These are phyloP conservation scores for Neofusicoccum umdonicola DNA, from an alignment of 2,329 filamentous ascomycete genomes.

Conservation along the genomic window DNA sequence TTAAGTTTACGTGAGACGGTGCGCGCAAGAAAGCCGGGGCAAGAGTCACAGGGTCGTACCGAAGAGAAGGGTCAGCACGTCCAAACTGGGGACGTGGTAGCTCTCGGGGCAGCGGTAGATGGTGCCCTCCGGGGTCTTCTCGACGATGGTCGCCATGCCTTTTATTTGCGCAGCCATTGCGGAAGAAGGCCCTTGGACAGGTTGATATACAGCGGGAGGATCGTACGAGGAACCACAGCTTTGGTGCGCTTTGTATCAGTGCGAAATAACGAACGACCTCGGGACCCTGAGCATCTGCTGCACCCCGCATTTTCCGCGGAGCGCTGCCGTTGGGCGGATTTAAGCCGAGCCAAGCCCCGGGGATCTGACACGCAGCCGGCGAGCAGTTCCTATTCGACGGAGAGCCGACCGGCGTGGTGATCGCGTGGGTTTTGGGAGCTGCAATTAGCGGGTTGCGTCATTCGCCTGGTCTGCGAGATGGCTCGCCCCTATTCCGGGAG, in stretches of 20 bases:
- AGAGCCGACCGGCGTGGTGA: neutral
- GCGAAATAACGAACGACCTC: neutral
- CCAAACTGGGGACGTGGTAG: conserved; percentile 37
- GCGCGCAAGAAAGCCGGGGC: neutral
- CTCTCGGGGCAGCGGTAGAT: conserved; percentile 32
- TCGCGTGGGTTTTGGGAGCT: neutral
- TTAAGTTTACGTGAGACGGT: neutral
- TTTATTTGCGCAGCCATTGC: neutral
- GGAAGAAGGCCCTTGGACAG: too few species aligned
- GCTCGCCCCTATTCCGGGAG: neutral
- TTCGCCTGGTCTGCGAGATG: neutral
- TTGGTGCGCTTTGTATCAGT: neutral
- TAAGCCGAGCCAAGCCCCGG: neutral
- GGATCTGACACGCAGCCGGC: neutral
- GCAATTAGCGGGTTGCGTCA: neutral
- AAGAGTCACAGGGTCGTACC: conserved; percentile 27
- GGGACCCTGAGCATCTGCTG: neutral
- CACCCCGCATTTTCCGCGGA: conserved; percentile 3
- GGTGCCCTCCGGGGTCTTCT: conserved; percentile 29
- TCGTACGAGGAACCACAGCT: neutral
- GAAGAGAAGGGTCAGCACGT: conserved; percentile 43
- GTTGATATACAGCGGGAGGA: neutral
- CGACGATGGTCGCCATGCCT: conserved; percentile 34
- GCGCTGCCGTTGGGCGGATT: neutral
- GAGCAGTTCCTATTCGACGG: neutral